Evolutionary conservation across 805 yeast genomes (phyloP).

Genomic region (Starmerella geochares): DNA sequence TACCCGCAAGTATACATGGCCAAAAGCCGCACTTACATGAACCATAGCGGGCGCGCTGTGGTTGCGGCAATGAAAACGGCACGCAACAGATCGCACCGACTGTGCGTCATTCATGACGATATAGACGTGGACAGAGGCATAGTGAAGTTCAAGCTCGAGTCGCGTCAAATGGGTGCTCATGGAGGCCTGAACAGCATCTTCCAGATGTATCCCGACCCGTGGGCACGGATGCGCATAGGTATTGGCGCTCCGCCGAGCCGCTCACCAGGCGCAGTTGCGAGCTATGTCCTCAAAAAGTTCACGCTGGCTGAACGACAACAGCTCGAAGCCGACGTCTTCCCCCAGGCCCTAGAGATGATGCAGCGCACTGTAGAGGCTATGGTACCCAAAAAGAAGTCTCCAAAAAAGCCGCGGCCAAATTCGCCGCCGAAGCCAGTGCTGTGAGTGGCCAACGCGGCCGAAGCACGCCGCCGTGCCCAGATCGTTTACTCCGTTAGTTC

Average conservation of each 20-base stretch:
- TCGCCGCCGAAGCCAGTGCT: background rate
- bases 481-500: too few species aligned
- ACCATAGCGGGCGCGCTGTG: constrained; percentile 54
- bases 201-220: constrained; percentile 33
- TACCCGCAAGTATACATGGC: constrained; percentile 35
- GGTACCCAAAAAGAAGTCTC: constrained; percentile 6
- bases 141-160: constrained; percentile 49
- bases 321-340: constrained; percentile 33
- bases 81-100: constrained; percentile 12
- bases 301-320: constrained; percentile 37
- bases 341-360: constrained; percentile 15
- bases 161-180: constrained; percentile 66
- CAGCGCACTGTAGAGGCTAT: constrained; percentile 11
- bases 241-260: constrained; percentile 55
- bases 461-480: too few species aligned
- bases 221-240: constrained; percentile 63
- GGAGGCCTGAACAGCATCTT: constrained; percentile 68
- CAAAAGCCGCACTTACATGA: constrained; percentile 56
- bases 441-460: background rate
- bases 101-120: constrained; percentile 72
- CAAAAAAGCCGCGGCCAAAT: background rate
- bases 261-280: constrained; percentile 39
- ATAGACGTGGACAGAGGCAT: constrained; percentile 56
- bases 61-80: constrained; percentile 27
- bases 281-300: constrained; percentile 53